Evolutionary conservation across 2,329 filamentous ascomycete genomes (phyloP).

Genomic region (Podosphaera fusca): DNA sequence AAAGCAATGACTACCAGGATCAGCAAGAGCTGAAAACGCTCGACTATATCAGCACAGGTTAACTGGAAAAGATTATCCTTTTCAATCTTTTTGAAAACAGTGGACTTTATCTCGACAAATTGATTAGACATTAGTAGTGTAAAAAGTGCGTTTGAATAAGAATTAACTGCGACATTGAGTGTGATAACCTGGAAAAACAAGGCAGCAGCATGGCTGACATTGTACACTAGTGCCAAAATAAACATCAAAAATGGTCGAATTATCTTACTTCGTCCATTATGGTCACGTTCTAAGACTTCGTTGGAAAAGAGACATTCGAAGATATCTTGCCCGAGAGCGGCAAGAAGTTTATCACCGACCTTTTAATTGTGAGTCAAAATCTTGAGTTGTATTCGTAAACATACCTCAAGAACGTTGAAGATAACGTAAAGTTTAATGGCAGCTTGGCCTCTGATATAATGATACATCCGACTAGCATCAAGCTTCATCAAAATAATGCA

Average conservation of each 20-base stretch:
- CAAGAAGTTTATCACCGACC: slow-evolving; percentile 70
- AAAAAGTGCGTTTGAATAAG: slow-evolving; percentile 85
- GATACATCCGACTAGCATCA: slow-evolving; percentile 93
- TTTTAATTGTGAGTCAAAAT: slow-evolving; percentile 40
- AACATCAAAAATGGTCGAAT: slow-evolving; percentile 83
- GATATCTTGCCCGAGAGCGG: slow-evolving; percentile 83
- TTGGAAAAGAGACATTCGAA: slow-evolving; percentile 86
- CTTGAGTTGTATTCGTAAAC: slow-evolving; percentile 2
- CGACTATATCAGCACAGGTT: slow-evolving; percentile 88
- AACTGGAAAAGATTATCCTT: slow-evolving; percentile 95
- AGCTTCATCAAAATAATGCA: slow-evolving; percentile 71
- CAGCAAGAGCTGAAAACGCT: slow-evolving; percentile 91
- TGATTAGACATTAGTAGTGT: slow-evolving; percentile 90
- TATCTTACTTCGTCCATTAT: slow-evolving; percentile 76
- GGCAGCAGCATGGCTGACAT: slow-evolving; percentile 63
- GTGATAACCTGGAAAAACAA: slow-evolving; percentile 97
- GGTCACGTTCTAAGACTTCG: slow-evolving; percentile 72
- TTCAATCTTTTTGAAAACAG: slow-evolving; percentile 96
- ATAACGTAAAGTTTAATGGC: slow-evolving; percentile 98
- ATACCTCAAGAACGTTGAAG: slow-evolving; percentile 79
- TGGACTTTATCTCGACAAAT: slow-evolving; percentile 96
- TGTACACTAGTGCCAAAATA: slow-evolving; percentile 63
- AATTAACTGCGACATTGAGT: slow-evolving; percentile 93
- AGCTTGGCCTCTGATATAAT: slow-evolving; percentile 85
- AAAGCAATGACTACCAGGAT: slow-evolving; percentile 93